phyloP scores from a whole-genome alignment of 1,284 basidiomycete species.

The Ceratobasidium theobromae region DNA sequence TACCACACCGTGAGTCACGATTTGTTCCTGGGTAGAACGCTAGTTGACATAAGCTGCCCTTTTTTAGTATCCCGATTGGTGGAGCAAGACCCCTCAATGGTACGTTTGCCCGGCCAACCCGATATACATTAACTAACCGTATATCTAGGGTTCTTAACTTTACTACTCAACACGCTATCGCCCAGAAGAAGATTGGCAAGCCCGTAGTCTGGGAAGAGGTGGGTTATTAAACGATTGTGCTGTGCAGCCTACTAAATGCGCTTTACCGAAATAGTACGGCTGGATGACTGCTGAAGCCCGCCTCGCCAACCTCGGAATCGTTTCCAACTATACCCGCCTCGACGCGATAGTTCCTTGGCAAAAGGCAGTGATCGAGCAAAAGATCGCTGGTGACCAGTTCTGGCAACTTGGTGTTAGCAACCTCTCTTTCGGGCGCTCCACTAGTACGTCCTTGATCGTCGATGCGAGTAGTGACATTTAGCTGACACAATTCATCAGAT shows the following conservation, averaged over 20 bases:
- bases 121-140: background rate
- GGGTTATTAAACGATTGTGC: background rate
- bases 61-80: slow-evolving; percentile 35
- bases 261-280: slow-evolving; percentile 35
- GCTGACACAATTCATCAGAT: background rate
- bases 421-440: slow-evolving; percentile 36
- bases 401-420: slow-evolving; percentile 37
- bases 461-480: background rate
- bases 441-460: slow-evolving; percentile 27
- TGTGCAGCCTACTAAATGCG: background rate
- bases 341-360: slow-evolving; percentile 37
- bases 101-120: background rate
- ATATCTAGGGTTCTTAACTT: slow-evolving; percentile 30
- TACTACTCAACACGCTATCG: slow-evolving; percentile 32
- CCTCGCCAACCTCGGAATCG: slow-evolving; percentile 32
- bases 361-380: slow-evolving; percentile 30
- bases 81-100: slow-evolving; percentile 35
- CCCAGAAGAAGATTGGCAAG: slow-evolving; percentile 36
- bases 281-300: slow-evolving; percentile 36
- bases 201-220: slow-evolving; percentile 37
- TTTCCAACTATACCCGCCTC: slow-evolving; percentile 35
- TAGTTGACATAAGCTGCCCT: background rate
- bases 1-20: slow-evolving; percentile 28
- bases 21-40: background rate
- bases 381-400: slow-evolving; percentile 37